Base-by-base conservation (phyloP, 2,329 filamentous ascomycete species). In the Arachnomyces sp. region DNA sequence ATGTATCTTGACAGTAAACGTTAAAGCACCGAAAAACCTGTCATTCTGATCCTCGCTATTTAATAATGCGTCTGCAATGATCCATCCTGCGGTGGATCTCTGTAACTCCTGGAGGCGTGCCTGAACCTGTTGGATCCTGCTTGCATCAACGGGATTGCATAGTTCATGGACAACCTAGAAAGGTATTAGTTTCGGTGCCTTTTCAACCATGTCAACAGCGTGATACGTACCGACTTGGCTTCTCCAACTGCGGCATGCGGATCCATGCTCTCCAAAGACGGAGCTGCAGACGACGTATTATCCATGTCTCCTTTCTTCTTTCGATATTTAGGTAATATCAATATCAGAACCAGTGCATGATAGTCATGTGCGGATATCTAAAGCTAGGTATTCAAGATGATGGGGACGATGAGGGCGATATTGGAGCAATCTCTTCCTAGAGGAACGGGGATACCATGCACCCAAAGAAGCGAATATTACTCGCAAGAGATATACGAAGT, bases 1-100 rank as follows among this genome's bases (percentile, higher is more conserved):
- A 59, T 96, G 95, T 43, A 96, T 77, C 66, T 96, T 98, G 52
- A 96, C 80, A 37, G 87, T 93, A 50, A 95, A 83, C 0, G 90
- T 96, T 44, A 95, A 73, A 21, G 89, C 90, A 11, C 87, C 92
- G 58, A 94, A 95, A 65, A 96, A 96, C 48, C 84, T 83, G 50
- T 92, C 78, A 53, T 89, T 82, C 45, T 84, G 76, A 50, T 86
- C 80, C 15, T 75, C 67, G 45, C 78, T 79, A 37, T 69, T 69
- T 8, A 95, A 69, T 11, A 96, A 71, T 38, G 78, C 77, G 55
- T 90, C 81, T 14, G 87, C 88, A 34, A 95, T 73, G 41, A 84
- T 74, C 92, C 92, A 98, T 40, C 88, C 90, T 53, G 86, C 74
- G 2, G 81, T 72, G 2, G 86, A 85, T 50, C 79, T 79, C 57